These are phyloP conservation scores for Pichia sp. DNA, from an alignment of 1,139 yeast genomes.

Conservation along the genomic window DNA sequence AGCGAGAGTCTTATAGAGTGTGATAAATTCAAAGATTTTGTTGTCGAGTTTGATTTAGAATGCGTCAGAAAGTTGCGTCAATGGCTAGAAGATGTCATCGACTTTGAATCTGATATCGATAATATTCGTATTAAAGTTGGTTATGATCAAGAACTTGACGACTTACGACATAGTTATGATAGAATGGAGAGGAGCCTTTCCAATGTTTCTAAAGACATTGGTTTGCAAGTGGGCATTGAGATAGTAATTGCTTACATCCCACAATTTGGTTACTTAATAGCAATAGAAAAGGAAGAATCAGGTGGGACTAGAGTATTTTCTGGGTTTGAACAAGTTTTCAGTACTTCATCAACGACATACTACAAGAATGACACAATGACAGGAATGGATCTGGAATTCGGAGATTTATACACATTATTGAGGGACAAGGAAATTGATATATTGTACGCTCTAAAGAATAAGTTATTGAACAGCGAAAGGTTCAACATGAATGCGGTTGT, in stretches of 20 bases:
- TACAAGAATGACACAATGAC: slow-evolving; percentile 30
- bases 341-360: slow-evolving; percentile 32
- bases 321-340: slow-evolving; percentile 34
- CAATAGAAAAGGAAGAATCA: slow-evolving; percentile 4
- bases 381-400: slow-evolving; percentile 32
- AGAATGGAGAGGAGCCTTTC: slow-evolving; percentile 31
- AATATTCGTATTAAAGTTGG: slow-evolving; percentile 28
- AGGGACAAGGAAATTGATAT: slow-evolving; percentile 38
- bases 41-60: background rate
- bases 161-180: slow-evolving; percentile 28
- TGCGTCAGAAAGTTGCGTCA: slow-evolving; percentile 3
- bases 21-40: slow-evolving; percentile 4
- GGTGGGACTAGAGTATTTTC: background rate
- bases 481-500: slow-evolving; percentile 18
- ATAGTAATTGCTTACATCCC: slow-evolving; percentile 34
- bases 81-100: slow-evolving; percentile 25
- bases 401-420: slow-evolving; percentile 36
- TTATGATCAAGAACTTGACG: slow-evolving; percentile 29
- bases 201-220: slow-evolving; percentile 23
- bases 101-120: slow-evolving; percentile 30
- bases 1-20: slow-evolving; percentile 1
- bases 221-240: slow-evolving; percentile 8
- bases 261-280: slow-evolving; percentile 36
- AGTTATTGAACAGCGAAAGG: slow-evolving; percentile 17
- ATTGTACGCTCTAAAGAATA: slow-evolving; percentile 32